A percentile compares a stretch with the other conserved stretches of the same genome.
Evolutionary conservation across 331 rosid species (phyloP).

Genomic region (Dryas integrifolia): DNA sequence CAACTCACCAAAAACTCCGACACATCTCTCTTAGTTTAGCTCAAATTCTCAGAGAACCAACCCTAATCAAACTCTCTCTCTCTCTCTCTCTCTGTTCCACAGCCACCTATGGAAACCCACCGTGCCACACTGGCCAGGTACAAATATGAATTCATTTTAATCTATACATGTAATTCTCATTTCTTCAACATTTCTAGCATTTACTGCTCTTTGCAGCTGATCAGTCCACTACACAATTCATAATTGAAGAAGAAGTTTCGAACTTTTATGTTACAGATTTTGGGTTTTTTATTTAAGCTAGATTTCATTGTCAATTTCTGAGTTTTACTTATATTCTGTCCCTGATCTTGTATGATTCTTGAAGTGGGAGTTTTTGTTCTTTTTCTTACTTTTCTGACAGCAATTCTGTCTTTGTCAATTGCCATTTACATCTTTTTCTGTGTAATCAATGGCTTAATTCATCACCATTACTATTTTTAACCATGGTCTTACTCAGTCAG

Average conservation of each 20-base stretch:
- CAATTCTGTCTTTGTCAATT: background rate
- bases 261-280: background rate
- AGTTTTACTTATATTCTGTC: conserved; percentile 12
- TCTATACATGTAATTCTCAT: background rate
- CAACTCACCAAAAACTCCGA: conserved; percentile 5
- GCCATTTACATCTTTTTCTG: background rate
- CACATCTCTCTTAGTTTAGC: background rate
- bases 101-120: background rate
- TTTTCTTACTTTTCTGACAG: background rate
- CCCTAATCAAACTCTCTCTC: conserved; percentile 19
- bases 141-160: background rate
- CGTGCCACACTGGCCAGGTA: conserved; percentile 31
- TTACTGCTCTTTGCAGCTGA: conserved; percentile 22
- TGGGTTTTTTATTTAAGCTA: background rate
- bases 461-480: conserved; percentile 1
- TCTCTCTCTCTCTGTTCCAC: background rate
- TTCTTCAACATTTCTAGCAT: background rate
- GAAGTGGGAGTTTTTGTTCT: background rate
- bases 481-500: background rate
- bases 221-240: background rate
- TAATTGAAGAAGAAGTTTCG: background rate
- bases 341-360: conserved; percentile 6
- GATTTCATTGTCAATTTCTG: conserved; percentile 4
- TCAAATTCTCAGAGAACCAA: background rate
- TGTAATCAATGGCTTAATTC: background rate